Evolutionary conservation across 148 eudicot species (phyloP), one percentile per base, ranked within the genome.

Genomic region (Arctostaphylos glauca): DNA sequence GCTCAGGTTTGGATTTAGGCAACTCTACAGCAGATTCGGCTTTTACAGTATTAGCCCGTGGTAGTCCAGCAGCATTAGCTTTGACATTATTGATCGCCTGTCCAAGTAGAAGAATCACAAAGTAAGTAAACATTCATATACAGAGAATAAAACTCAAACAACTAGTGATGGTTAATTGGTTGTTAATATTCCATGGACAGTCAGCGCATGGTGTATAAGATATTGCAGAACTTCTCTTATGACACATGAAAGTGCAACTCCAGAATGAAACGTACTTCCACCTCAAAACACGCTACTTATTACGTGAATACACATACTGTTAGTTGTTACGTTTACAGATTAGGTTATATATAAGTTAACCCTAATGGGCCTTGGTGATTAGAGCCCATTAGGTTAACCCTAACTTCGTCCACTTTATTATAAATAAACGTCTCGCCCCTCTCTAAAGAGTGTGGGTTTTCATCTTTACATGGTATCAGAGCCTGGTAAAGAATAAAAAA

Each of bases 31-130:
- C 19, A 48, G 91, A 66, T 77, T 84, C 89, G 10, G 89, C 50
- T 86, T 94, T 92, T 78, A 87, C 76, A 88, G 83, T 90, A 84
- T 80, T 90, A 31, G 72, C 83, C 18, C 66, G 85, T 67, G 84
- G 71, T 86, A 70, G 82, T 79, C 80, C 93, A 79, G 93, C 90
- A 55, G 98, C 99, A 72, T 74, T 90, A 77, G 96, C 96, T 89
- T 93, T 94, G 48, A 93, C 58, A 83, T 89, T 93, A 59, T 89
- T 87, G 18, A 92, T 86, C 44, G 98, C 98, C 98, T 96, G 91
- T 67, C 48, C 43, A 87, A 79, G 62, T 18, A 53, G 38, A 66
- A 18, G 73, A 75, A 80, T 53, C n/a, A 13, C 4, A 70, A 72
- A 54, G 8, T 78, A 48, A 49, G 72, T 78, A 43, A 73, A 73